Conservation (phyloP, 2,329 filamentous ascomycete genomes). For the Penicillium sp. region DNA sequence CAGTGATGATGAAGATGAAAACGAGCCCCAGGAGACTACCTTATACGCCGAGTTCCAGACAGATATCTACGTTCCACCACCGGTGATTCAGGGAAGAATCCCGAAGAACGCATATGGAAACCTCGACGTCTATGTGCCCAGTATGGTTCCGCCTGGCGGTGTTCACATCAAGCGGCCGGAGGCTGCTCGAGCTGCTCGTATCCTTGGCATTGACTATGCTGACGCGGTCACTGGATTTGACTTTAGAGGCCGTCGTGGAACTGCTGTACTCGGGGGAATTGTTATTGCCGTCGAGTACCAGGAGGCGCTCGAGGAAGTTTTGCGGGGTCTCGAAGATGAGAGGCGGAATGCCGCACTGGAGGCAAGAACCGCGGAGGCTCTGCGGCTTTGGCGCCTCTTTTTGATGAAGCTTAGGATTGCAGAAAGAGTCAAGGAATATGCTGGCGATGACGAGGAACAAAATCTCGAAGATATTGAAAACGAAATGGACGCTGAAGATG, state of each 20-base stretch:
- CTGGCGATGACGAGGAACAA: constrained; percentile 33
- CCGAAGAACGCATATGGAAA: constrained; percentile 62
- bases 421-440: constrained; percentile 65
- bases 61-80: constrained; percentile 69
- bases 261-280: constrained; percentile 73
- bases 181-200: constrained; percentile 67
- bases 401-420: constrained; percentile 64
- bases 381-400: constrained; percentile 59
- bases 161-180: constrained; percentile 55
- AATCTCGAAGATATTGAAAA: constrained; percentile 39
- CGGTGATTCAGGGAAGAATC: constrained; percentile 69
- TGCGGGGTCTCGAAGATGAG: constrained; percentile 65
- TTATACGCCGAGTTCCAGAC: constrained; percentile 63
- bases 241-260: constrained; percentile 82
- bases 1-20: constrained; percentile 43
- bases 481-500: constrained; percentile 29
- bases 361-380: constrained; percentile 46
- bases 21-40: constrained; percentile 53
- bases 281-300: constrained; percentile 70
- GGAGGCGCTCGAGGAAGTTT: constrained; percentile 68
- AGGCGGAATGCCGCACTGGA: constrained; percentile 62
- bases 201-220: constrained; percentile 79
- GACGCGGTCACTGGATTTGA: constrained; percentile 87
- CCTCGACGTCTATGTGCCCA: constrained; percentile 61
- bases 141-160: constrained; percentile 62